A percentile compares a stretch with the other conserved stretches of the same genome.
These are phyloP conservation scores for Geosiphon pyriformis DNA, from an alignment of 192 early-diverging fungal genomes.

Conservation along the genomic window DNA sequence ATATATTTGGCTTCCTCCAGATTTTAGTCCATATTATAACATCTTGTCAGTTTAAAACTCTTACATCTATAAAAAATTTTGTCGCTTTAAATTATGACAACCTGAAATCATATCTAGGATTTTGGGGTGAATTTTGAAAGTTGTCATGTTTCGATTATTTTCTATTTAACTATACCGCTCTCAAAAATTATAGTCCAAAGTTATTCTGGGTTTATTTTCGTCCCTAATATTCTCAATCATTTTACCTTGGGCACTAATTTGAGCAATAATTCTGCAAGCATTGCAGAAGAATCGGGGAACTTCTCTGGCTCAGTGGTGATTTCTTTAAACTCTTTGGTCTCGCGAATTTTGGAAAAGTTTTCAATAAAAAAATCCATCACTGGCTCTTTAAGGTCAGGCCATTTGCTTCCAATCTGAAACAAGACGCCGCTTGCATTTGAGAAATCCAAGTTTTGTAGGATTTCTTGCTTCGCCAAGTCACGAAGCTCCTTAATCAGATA, in stretches of 20 bases:
- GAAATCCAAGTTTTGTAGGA: background rate
- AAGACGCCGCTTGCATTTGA: background rate
- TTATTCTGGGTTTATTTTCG: no score
- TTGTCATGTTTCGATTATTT: no score
- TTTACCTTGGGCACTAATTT: constrained; percentile 3
- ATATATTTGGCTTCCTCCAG: no score
- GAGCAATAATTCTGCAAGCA: constrained; percentile 4
- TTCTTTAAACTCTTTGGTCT: constrained; percentile 9
- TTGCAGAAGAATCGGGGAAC: background rate
- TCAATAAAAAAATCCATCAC: constrained; percentile 11
- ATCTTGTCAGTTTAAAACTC: no score
- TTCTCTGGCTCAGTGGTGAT: background rate
- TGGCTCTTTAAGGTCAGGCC: constrained; percentile 12
- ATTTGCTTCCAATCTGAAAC: background rate
- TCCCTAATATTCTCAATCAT: no score
- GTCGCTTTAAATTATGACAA: no score
- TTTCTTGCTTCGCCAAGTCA: background rate
- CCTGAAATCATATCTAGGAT: no score
- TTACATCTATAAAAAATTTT: no score
- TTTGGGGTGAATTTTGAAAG: no score
- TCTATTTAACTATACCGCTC: no score
- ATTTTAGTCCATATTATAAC: no score
- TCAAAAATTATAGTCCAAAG: no score
- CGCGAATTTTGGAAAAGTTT: constrained; percentile 8
- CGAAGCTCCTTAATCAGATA: constrained; percentile 8